Evolutionary conservation across 2,329 filamentous ascomycete genomes (phyloP), one percentile per base, ranked within the genome.

Genomic region (Aspergillus aculeatus): DNA sequence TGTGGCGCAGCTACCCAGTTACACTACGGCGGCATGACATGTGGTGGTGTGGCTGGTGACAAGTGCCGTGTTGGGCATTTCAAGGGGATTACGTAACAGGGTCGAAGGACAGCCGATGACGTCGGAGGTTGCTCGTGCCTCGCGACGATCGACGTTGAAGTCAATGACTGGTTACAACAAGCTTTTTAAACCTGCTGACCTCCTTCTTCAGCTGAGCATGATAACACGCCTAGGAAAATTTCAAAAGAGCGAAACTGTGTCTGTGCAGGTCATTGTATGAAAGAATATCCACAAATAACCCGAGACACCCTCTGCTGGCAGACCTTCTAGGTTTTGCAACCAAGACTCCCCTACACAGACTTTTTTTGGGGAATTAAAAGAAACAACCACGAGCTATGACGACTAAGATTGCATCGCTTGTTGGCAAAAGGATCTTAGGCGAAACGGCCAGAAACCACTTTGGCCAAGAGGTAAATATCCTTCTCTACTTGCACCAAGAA

Each of bases 401-500:
- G 10, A 65, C 65, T 38, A 57, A 62, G 32, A 62, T 73, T 10
- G 63, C 63, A 32, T 69, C 65, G 50, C 57, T 73, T n/a, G 63
- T 75, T 29, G 67, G 70, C 47, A 74, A 73, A 65, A 72, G 66
- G 55, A 68, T 74, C 56, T 64, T 75, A 41, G 77, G 72, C 38
- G 73, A 75, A 64, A 71, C 74, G 44, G 75, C 75, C 9, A 73
- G 70, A 44, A 78, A 79, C 62, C 68, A 72, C 50, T 78, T 78
- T 64, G 77, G 77, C 59, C 70, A 73, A 63, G 77, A 79, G 65
- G 77, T 78, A 64, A 66, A 64, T 55, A 60, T 64, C 50, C 47
- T 32, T 26, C n/a, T 47, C 32, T 19, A 38, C 12, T 16, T 52
- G 24, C 3, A 24, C 14, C 29, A 38, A 44, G 2, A 32, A 7